Evolutionary conservation across 2,329 filamentous ascomycete species (phyloP), one percentile per base, ranked within the genome.

Genomic region (Hymenoscyphus infarciens): DNA sequence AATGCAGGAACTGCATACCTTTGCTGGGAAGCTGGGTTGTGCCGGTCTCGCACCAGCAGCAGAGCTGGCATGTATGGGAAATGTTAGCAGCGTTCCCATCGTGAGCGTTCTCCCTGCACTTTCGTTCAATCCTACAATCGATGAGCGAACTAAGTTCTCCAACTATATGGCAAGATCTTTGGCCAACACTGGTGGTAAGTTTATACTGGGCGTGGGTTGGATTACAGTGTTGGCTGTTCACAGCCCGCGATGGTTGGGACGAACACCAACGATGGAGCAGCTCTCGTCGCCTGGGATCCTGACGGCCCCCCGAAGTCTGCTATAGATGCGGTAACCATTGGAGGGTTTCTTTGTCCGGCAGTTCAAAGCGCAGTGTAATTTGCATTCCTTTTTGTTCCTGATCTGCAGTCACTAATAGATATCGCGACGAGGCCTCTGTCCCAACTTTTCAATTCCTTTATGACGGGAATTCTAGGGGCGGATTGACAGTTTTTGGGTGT

Each of bases 211-310:
- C 15, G 19, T 1, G 2, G n/a, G 49, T 38, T 16, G 11, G 10
- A n/a, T 13, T 3, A 38, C 60, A 15, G 56, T 31, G 7, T 54
- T 53, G 11, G 19, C 22, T 53, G 10, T 19, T 16, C 19, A 54
- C 22, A 70, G 70, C 72, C 70, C 6, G 60, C 64, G 25, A 73
- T 73, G n/a, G 63, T 66, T 22, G 71, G 70, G 33, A 70, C 63
- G n/a, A 72, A 70, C 52, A 62, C 64, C 10, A 68, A 71, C 38
- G 71, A 74, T 54, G 72, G 71, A 11, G 64, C 63, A 1, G 66
- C 67, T 0, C 68, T 73, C 39, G 62, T 63, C 4, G 29, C 64
- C 1, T 70, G 63, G 55, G 59, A 64, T 35, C 62, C 62, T 3
- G 59, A 61, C 49, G 69, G 67, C 13, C 55, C 63, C 19, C 63